Conservation (phyloP, 1,284 basidiomycete genomes). For the Ustilago vetiveriae region DNA sequence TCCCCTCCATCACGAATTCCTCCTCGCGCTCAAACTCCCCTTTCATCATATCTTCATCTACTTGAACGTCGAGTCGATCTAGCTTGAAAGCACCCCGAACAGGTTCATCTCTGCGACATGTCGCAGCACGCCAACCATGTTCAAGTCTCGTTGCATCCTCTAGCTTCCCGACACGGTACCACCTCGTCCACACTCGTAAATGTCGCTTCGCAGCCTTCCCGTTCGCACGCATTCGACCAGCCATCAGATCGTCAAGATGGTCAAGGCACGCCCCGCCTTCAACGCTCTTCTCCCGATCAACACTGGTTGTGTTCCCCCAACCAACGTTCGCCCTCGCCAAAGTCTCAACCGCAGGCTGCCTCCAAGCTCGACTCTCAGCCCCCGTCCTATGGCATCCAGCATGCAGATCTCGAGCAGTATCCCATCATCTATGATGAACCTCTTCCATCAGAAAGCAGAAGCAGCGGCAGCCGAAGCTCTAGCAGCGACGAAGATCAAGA, state of each 20-base stretch:
- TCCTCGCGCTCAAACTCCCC: background rate
- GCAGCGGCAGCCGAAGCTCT: slow-evolving; percentile 1
- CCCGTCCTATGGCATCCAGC: slow-evolving; percentile 42
- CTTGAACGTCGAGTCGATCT: background rate
- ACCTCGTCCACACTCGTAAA: slow-evolving; percentile 48
- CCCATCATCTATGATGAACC: slow-evolving; percentile 44
- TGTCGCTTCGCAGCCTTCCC: slow-evolving; percentile 26
- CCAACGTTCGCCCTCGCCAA: slow-evolving; percentile 33
- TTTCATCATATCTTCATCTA: background rate
- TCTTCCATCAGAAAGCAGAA: slow-evolving; percentile 14
- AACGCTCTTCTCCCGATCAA: slow-evolving; percentile 13
- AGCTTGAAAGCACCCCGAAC: background rate
- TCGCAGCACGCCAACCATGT: slow-evolving; percentile 35
- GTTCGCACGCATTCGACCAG: slow-evolving; percentile 6
- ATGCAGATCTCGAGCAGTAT: slow-evolving; percentile 52
- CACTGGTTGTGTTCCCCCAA: slow-evolving; percentile 7
- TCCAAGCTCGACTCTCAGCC: slow-evolving; percentile 7
- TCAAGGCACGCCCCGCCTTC: slow-evolving; percentile 21
- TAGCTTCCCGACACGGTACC: slow-evolving; percentile 52
- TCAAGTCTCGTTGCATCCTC: slow-evolving; percentile 55
- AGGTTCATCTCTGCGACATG: slow-evolving; percentile 23
- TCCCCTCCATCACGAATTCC: background rate
- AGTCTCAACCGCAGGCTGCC: slow-evolving; percentile 14
- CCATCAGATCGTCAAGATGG: slow-evolving; percentile 17
- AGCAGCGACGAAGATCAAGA: slow-evolving; percentile 11